These are phyloP conservation scores for Fusarium abutilonis DNA, from an alignment of 2,329 filamentous ascomycete genomes.

Conservation along the genomic window DNA sequence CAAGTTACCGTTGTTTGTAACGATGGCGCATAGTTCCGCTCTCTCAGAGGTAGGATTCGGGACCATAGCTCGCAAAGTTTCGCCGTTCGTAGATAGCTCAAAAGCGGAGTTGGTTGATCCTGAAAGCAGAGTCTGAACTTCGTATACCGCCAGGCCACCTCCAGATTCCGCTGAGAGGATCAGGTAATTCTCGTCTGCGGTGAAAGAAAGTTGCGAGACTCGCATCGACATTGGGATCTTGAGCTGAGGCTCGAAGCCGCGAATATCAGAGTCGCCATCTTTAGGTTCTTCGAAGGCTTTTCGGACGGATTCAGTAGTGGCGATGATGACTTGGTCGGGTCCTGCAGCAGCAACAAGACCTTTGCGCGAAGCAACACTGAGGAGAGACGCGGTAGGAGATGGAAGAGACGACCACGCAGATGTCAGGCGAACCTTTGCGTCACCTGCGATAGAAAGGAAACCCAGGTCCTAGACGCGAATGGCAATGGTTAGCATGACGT, in stretches of 20 bases:
- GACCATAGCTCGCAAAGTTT: constrained; percentile 75
- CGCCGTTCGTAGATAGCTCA: constrained; percentile 79
- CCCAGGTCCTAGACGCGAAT: constrained; percentile 68
- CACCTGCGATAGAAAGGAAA: constrained; percentile 81
- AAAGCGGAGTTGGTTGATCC: constrained; percentile 74
- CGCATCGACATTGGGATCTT: constrained; percentile 77
- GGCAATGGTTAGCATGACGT: constrained; percentile 35
- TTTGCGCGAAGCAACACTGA: constrained; percentile 82
- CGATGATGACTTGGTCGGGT: constrained; percentile 79
- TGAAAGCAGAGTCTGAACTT: constrained; percentile 73
- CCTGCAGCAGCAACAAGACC: constrained; percentile 89
- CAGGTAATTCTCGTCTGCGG: constrained; percentile 85
- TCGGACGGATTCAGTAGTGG: constrained; percentile 80
- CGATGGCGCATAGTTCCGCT: constrained; percentile 79
- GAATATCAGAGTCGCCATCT: constrained; percentile 70
- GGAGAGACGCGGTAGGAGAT: constrained; percentile 79
- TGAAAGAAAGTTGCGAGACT: constrained; percentile 90
- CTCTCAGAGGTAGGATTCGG: constrained; percentile 83
- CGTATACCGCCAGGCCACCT: constrained; percentile 85
- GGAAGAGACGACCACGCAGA: constrained; percentile 81
- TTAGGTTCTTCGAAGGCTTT: constrained; percentile 74
- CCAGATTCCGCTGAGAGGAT: constrained; percentile 83
- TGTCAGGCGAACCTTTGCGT: constrained; percentile 84
- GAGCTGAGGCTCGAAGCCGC: constrained; percentile 77
- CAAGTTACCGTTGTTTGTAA: constrained; percentile 83